Evolutionary conservation across 257 asterid genomes (phyloP).

Genomic region (Salvia rosmarinus): DNA sequence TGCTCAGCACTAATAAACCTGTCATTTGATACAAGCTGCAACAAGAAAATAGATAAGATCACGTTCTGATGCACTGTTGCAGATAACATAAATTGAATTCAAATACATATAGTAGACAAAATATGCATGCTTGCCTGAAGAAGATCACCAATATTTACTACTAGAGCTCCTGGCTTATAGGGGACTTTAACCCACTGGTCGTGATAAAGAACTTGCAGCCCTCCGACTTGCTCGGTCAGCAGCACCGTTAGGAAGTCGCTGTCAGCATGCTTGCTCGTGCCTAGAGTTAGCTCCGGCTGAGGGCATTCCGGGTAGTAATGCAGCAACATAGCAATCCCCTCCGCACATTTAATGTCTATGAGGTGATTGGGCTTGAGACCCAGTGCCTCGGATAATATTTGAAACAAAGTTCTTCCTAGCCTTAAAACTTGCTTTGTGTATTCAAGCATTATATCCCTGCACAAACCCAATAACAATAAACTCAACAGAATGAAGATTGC

Average conservation of each 20-base stretch:
- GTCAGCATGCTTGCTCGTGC: slow-evolving; percentile 51
- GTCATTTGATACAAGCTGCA: slow-evolving; percentile 62
- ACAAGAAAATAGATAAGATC: neutral
- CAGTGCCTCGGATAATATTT: slow-evolving; percentile 40
- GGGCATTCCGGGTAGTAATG: slow-evolving; percentile 51
- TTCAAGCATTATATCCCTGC: slow-evolving; percentile 43
- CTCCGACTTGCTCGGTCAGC: slow-evolving; percentile 44
- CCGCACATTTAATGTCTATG: slow-evolving; percentile 39
- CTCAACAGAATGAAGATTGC: too few relatives aligned
- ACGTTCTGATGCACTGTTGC: too few relatives aligned
- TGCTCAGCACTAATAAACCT: slow-evolving; percentile 59
- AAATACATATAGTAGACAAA: neutral
- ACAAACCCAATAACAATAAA: neutral
- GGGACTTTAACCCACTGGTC: slow-evolving; percentile 58
- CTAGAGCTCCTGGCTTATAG: slow-evolving; percentile 48
- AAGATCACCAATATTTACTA: slow-evolving; percentile 55
- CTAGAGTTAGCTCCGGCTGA: slow-evolving; percentile 43
- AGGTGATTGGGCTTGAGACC: slow-evolving; percentile 39
- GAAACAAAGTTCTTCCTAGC: slow-evolving; percentile 36
- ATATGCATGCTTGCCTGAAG: slow-evolving; percentile 48
- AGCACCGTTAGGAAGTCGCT: slow-evolving; percentile 50
- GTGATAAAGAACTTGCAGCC: slow-evolving; percentile 53
- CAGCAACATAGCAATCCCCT: slow-evolving; percentile 36
- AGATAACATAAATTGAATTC: too few relatives aligned
- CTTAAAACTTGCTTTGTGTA: slow-evolving; percentile 38